These are phyloP conservation scores for Penicillium pancosmium DNA, from an alignment of 495 filamentous ascomycete genomes.

Conservation along the genomic window DNA sequence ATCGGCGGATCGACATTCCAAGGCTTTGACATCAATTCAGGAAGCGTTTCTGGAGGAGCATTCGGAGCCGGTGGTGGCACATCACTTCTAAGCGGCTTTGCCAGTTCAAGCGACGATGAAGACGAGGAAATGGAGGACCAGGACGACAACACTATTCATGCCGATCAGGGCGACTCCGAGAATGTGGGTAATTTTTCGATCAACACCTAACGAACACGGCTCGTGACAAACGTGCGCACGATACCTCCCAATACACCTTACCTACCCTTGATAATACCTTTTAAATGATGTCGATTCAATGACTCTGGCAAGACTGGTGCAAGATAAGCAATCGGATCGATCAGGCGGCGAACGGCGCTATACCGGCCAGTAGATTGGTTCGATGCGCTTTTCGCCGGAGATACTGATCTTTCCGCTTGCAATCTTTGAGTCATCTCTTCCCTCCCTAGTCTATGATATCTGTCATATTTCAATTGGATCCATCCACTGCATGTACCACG, in stretches of 20 bases:
- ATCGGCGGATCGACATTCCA: slow-evolving; percentile 62
- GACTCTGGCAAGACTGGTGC: slow-evolving; percentile 1
- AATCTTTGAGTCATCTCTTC: slow-evolving; percentile 4
- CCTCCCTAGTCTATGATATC: slow-evolving; percentile 5
- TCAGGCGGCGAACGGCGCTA: slow-evolving; percentile 1
- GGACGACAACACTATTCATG: slow-evolving; percentile 56
- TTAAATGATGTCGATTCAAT: neutral
- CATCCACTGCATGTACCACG: slow-evolving; percentile 3
- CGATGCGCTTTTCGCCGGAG: neutral
- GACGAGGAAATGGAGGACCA: slow-evolving; percentile 94
- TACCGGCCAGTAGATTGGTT: slow-evolving; percentile 2
- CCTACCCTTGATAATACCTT: slow-evolving; percentile 4
- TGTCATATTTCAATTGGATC: slow-evolving; percentile 6
- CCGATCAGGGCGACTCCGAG: slow-evolving; percentile 53
- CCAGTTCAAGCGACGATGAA: slow-evolving; percentile 92
- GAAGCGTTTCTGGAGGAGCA: slow-evolving; percentile 63
- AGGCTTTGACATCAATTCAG: slow-evolving; percentile 75
- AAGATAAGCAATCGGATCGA: slow-evolving; percentile 6
- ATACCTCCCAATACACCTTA: slow-evolving; percentile 13
- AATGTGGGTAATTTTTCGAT: slow-evolving; percentile 68
- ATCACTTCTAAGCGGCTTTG: slow-evolving; percentile 89
- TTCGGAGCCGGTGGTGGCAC: slow-evolving; percentile 64
- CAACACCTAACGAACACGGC: slow-evolving; percentile 55
- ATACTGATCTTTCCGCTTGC: neutral
- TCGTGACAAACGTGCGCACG: slow-evolving; percentile 24